phyloP scores from a whole-genome alignment of 2,329 filamentous ascomycete genomes.

The Penicillium sp. region DNA sequence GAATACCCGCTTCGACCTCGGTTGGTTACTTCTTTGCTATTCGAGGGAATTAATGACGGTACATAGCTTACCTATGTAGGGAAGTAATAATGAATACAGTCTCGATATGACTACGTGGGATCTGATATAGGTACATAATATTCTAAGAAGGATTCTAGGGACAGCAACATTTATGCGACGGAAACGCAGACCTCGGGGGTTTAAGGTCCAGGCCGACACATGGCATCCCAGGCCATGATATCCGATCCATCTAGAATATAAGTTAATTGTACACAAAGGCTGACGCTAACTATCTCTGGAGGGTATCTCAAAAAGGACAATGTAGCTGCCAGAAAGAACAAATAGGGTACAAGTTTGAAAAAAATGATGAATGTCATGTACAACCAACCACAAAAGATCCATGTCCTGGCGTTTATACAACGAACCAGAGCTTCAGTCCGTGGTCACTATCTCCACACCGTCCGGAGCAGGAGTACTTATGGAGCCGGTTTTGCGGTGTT shows the following conservation, averaged over 20 bases:
- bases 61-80: not conserved
- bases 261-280: not conserved
- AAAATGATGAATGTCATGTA: conserved; percentile 4
- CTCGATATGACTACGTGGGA: not conserved
- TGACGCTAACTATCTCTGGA: conserved; percentile 1
- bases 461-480: conserved; percentile 11
- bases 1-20: not conserved
- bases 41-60: not conserved
- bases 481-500: conserved; percentile 24
- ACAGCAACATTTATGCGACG: not conserved
- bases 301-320: conserved; percentile 12
- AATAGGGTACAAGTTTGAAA: conserved; percentile 10
- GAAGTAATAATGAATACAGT: not conserved
- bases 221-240: not conserved
- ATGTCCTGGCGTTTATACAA: not conserved
- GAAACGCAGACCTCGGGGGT: not conserved
- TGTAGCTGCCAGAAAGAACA: conserved; percentile 6
- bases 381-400: not conserved
- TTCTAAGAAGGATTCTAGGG: not conserved
- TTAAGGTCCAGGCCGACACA: not conserved
- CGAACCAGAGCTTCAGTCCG: conserved; percentile 6
- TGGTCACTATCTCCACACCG: conserved; percentile 18
- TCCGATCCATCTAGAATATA: not conserved
- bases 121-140: not conserved
- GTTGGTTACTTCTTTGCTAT: not conserved